phyloP scores from a whole-genome alignment of 2,329 filamentous ascomycete species.

The Talaromyces albobiverticillius region DNA sequence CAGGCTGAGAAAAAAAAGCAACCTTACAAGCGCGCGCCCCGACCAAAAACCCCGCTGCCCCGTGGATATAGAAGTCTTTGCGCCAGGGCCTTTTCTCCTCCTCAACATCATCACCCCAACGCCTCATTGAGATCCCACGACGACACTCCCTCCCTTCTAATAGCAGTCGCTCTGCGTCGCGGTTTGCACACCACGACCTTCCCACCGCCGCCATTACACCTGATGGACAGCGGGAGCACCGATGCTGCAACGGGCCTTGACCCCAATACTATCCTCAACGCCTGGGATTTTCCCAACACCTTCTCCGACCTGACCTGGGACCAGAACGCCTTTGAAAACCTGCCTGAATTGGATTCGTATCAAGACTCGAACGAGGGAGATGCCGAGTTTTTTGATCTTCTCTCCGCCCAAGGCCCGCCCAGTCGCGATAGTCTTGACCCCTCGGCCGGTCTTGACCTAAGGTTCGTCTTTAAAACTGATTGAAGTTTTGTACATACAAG shows the following conservation, averaged over 20 bases:
- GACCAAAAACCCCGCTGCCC: not conserved
- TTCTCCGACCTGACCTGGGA: constrained; percentile 37
- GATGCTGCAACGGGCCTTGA: constrained; percentile 37
- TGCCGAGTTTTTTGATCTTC: constrained; percentile 34
- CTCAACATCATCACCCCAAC: not conserved
- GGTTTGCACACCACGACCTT: constrained; percentile 5
- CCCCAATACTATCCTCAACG: constrained; percentile 39
- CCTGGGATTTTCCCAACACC: constrained; percentile 30
- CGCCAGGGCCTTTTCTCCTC: not conserved
- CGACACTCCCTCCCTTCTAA: not conserved
- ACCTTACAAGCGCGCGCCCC: not conserved
- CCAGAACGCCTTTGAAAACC: constrained; percentile 33
- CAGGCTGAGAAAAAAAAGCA: not conserved
- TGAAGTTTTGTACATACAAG: not conserved
- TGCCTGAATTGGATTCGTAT: constrained; percentile 37
- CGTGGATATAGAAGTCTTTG: not conserved
- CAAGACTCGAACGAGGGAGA: constrained; percentile 38
- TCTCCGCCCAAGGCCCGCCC: constrained; percentile 28
- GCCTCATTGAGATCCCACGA: too few species aligned
- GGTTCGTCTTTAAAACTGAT: constrained; percentile 28
- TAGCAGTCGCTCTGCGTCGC: not conserved
- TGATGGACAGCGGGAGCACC: constrained; percentile 19
- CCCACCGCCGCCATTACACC: constrained; percentile 1
- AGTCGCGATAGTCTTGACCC: constrained; percentile 19
- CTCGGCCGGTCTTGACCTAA: constrained; percentile 24